Percentiles rank a stretch among this genome's conserved stretches.
phyloP scores from a whole-genome alignment of 495 filamentous ascomycete species.

The Echria macrotheca region DNA sequence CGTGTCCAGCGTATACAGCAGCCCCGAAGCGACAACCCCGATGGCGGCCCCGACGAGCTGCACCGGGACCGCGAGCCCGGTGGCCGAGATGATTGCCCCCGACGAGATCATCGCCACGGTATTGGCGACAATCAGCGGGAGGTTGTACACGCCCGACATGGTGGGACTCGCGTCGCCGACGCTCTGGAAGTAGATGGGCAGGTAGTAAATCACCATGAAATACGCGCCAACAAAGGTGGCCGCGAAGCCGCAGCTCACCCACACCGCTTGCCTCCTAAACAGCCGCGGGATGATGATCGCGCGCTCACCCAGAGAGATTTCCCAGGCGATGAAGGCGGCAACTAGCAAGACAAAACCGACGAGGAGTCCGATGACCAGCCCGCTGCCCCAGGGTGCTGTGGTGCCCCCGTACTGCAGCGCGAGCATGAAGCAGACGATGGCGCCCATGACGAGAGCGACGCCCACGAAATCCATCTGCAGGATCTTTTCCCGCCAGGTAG shows the following conservation, averaged over 20 bases:
- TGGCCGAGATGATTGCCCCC: constrained; percentile 38
- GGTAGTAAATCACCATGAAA: constrained; percentile 44
- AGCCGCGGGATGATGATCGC: constrained; percentile 35
- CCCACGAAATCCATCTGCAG: constrained; percentile 25
- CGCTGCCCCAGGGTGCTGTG: constrained; percentile 35
- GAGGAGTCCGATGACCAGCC: constrained; percentile 40
- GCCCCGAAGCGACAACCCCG: constrained; percentile 44
- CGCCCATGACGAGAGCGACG: constrained; percentile 35
- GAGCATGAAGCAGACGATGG: constrained; percentile 36
- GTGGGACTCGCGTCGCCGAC: constrained; percentile 36
- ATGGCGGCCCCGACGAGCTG: constrained; percentile 47
- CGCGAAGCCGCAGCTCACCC: constrained; percentile 22
- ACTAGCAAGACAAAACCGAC: constrained; percentile 32
- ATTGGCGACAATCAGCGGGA: constrained; percentile 40
- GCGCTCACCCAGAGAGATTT: constrained; percentile 27
- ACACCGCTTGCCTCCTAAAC: constrained; percentile 32
- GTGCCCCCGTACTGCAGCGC: constrained; percentile 46
- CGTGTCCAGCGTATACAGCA: constrained; percentile 38
- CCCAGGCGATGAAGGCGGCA: constrained; percentile 23
- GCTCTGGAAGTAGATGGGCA: constrained; percentile 55
- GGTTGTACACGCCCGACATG: constrained; percentile 39
- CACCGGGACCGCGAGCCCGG: constrained; percentile 47
- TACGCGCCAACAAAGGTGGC: constrained; percentile 34
- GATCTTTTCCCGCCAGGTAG: constrained; percentile 36
- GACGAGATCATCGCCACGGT: constrained; percentile 29